phyloP scores from a whole-genome alignment of 352 stramenopile species.

The Bremia lactucae region DNA sequence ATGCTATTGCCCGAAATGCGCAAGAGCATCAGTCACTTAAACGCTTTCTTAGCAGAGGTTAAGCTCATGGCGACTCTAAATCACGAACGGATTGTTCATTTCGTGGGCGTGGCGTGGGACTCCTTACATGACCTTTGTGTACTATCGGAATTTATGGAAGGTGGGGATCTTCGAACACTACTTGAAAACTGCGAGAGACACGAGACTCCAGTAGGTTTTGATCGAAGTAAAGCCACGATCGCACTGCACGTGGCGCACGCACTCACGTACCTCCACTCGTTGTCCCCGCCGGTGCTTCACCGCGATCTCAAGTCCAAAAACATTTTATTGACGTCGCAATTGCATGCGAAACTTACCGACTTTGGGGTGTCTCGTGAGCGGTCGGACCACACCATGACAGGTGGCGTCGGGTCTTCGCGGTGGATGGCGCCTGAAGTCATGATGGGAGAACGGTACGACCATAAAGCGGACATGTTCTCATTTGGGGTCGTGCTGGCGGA shows the following conservation, averaged over 20 bases:
- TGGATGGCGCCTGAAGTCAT: conserved; percentile 42
- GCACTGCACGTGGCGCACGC: conserved; percentile 23
- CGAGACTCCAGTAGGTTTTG: conserved; percentile 12
- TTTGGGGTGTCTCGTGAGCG: conserved; percentile 30
- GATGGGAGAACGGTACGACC: conserved; percentile 30
- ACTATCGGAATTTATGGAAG: conserved; percentile 42
- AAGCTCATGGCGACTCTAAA: conserved; percentile 30
- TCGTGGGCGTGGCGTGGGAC: conserved; percentile 41
- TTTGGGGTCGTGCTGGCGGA: conserved; percentile 34
- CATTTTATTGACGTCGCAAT: conserved; percentile 17
- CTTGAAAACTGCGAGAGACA: conserved; percentile 23
- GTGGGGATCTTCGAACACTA: conserved; percentile 24
- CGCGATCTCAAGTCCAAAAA: conserved; percentile 29
- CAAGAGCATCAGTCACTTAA: conserved; percentile 24
- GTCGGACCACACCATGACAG: conserved; percentile 26
- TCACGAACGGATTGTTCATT: conserved; percentile 33
- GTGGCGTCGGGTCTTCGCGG: conserved; percentile 23
- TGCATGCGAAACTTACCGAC: conserved; percentile 26
- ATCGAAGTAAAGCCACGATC: conserved; percentile 22
- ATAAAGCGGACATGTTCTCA: conserved; percentile 39
- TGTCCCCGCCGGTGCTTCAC: conserved; percentile 19
- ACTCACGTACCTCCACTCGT: conserved; percentile 32
- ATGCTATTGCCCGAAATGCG: conserved; percentile 28
- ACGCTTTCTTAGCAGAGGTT: conserved; percentile 20
- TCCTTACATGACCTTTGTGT: conserved; percentile 28